Evolutionary conservation across 768 basidiomycete species (phyloP).

Genomic region (Epithele typhae): DNA sequence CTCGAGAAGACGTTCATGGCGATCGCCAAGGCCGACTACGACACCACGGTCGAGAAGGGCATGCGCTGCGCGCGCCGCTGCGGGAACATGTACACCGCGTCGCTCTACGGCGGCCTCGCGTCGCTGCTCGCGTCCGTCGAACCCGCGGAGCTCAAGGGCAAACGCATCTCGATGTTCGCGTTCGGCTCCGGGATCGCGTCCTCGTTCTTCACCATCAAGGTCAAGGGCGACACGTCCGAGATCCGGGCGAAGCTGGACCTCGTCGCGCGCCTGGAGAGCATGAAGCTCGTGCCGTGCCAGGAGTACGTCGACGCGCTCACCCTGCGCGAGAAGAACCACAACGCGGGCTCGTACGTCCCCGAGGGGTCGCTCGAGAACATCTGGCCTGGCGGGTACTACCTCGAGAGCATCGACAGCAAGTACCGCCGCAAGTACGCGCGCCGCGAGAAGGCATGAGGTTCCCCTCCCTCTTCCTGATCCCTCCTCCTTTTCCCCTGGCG

Average conservation of each 20-base stretch:
- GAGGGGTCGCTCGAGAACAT: slow-evolving; percentile 87
- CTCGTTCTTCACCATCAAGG: slow-evolving; percentile 83
- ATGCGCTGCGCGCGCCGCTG: slow-evolving; percentile 88
- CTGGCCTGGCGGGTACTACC: slow-evolving; percentile 92
- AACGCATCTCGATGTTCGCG: slow-evolving; percentile 92
- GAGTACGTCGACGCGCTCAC: slow-evolving; percentile 84
- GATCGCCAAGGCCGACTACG: slow-evolving; percentile 73
- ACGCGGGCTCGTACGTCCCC: slow-evolving; percentile 79
- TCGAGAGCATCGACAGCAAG: slow-evolving; percentile 84
- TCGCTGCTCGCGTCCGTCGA: slow-evolving; percentile 75
- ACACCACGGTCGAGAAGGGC: slow-evolving; percentile 68
- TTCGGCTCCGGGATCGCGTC: slow-evolving; percentile 96
- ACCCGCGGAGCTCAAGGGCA: slow-evolving; percentile 66
- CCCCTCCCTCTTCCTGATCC: no score
- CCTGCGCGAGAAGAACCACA: slow-evolving; percentile 96
- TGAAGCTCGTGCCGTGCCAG: slow-evolving; percentile 90
- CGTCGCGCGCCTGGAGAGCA: slow-evolving; percentile 66
- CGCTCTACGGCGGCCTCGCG: slow-evolving; percentile 90
- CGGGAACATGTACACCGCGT: slow-evolving; percentile 99
- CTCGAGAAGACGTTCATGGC: slow-evolving; percentile 92
- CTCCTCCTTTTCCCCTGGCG: no score
- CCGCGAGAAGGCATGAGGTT: slow-evolving; percentile 18
- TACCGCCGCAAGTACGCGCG: slow-evolving; percentile 85
- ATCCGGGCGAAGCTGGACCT: slow-evolving; percentile 84
- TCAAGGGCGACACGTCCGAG: slow-evolving; percentile 83